Percentiles rank a stretch among this genome's conserved stretches.
Evolutionary conservation across 352 stramenopile species (phyloP).

Genomic region (Globisporangium recalcitrans): DNA sequence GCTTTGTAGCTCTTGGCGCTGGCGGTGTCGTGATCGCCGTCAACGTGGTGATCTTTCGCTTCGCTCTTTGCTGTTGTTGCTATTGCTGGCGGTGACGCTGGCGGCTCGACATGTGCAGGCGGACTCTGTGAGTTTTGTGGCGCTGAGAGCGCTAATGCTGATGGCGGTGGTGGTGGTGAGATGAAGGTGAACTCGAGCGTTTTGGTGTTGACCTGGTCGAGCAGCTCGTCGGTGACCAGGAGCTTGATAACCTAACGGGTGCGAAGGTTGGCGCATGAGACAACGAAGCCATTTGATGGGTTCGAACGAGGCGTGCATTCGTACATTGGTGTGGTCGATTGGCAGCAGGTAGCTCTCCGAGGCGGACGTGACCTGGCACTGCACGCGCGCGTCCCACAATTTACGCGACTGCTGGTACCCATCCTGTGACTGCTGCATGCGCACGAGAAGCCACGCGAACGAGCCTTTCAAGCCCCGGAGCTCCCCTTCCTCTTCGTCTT

Average conservation of each 20-base stretch:
- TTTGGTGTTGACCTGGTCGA: slow-evolving; percentile 31
- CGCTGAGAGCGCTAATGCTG: not conserved
- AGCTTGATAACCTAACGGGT: slow-evolving; percentile 44
- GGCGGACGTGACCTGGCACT: slow-evolving; percentile 46
- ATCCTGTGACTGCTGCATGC: slow-evolving; percentile 24
- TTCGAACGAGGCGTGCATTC: too few species aligned
- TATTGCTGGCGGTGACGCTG: not conserved
- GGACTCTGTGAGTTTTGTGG: not conserved
- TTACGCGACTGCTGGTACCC: not conserved
- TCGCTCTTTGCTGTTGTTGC: slow-evolving; percentile 1
- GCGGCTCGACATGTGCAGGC: not conserved
- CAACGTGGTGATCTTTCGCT: not conserved
- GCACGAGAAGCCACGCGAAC: slow-evolving; percentile 48
- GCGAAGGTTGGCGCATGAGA: too few species aligned
- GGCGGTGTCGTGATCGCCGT: not conserved
- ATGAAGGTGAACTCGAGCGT: slow-evolving; percentile 46
- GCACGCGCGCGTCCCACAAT: slow-evolving; percentile 22
- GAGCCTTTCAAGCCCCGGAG: slow-evolving; percentile 23
- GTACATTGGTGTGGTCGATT: slow-evolving; percentile 50
- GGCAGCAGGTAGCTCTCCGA: slow-evolving; percentile 52
- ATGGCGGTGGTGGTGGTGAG: slow-evolving; percentile 10
- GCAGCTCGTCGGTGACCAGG: slow-evolving; percentile 50
- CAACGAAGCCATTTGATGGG: too few species aligned
- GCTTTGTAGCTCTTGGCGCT: not conserved
- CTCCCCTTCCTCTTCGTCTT: slow-evolving; percentile 9